A percentile compares a stretch with the other conserved stretches of the same genome.
These are phyloP conservation scores for Populus davidiana DNA, from an alignment of 345 rosid genomes.

Conservation along the genomic window DNA sequence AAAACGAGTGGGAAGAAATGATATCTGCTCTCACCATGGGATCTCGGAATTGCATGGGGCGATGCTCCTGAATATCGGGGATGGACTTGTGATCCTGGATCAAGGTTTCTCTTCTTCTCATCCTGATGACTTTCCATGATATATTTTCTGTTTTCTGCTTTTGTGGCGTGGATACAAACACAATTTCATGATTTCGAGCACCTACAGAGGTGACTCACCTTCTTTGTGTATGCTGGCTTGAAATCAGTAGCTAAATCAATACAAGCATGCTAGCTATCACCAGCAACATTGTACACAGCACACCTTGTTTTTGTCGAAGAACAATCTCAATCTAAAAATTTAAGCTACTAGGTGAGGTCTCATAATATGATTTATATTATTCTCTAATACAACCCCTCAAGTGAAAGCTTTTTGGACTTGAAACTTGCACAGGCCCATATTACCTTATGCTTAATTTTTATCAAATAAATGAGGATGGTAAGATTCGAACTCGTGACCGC, in stretches of 20 bases:
- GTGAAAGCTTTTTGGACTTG: no score
- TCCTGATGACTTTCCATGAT: background rate
- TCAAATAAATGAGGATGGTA: no score
- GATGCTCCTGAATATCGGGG: slow-evolving; percentile 23
- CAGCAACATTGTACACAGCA: slow-evolving; percentile 30
- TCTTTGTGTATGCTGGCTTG: slow-evolving; percentile 45
- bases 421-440: no score
- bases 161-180: no score
- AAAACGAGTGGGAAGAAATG: no score
- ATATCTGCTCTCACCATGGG: slow-evolving; percentile 30
- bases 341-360: no score
- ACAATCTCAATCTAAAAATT: no score
- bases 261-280: slow-evolving; percentile 32
- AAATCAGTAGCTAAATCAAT: slow-evolving; percentile 41
- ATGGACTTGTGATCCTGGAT: slow-evolving; percentile 10
- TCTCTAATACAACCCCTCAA: no score
- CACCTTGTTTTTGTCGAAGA: slow-evolving; percentile 22
- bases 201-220: slow-evolving; percentile 49
- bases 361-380: no score
- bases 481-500: no score
- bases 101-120: slow-evolving; percentile 2
- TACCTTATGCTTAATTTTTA: no score
- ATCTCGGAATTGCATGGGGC: slow-evolving; percentile 32
- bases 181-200: background rate
- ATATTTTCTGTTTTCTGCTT: background rate